Evolutionary conservation across 352 stramenopile species (phyloP).

Genomic region (Globisporangium spinosum): DNA sequence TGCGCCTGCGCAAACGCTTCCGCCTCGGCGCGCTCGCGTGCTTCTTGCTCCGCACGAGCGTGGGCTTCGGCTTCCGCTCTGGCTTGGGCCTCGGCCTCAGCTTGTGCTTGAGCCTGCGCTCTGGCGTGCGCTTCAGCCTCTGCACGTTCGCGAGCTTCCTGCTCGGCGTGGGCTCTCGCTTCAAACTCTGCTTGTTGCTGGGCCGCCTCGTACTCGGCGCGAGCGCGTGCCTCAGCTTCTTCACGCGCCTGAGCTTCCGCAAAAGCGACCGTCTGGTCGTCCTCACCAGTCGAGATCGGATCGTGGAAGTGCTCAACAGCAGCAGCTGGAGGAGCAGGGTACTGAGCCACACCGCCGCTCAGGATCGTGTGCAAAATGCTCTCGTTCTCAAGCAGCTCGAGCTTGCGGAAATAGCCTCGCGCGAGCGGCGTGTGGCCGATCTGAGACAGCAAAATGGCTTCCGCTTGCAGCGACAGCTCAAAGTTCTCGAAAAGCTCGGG

Average conservation of each 20-base stretch:
- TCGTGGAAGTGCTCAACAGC: constrained; percentile 8
- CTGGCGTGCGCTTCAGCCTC: constrained; percentile 23
- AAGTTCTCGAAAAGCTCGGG: constrained; percentile 95
- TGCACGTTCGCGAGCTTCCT: constrained; percentile 25
- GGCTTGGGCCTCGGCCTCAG: constrained; percentile 10
- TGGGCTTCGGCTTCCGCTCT: constrained; percentile 22
- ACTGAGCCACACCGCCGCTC: constrained; percentile 14
- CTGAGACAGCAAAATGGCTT: constrained; percentile 81
- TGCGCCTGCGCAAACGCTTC: constrained; percentile 20
- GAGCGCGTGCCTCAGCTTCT: constrained; percentile 9
- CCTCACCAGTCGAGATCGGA: background rate
- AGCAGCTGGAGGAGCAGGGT: background rate
- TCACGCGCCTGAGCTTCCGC: background rate
- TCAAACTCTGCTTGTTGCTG: constrained; percentile 19
- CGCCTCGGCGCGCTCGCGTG: constrained; percentile 14
- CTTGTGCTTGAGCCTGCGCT: constrained; percentile 30
- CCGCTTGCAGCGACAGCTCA: constrained; percentile 92
- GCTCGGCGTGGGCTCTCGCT: constrained; percentile 16
- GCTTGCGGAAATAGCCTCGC: constrained; percentile 65
- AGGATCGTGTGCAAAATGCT: constrained; percentile 50
- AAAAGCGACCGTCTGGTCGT: background rate
- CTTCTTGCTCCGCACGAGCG: constrained; percentile 28
- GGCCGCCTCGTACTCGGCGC: constrained; percentile 16
- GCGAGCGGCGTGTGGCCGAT: background rate
- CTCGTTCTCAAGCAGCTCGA: constrained; percentile 60